phyloP scores from a whole-genome alignment of 1,284 basidiomycete genomes.

The Ceratobasidium sp. region DNA sequence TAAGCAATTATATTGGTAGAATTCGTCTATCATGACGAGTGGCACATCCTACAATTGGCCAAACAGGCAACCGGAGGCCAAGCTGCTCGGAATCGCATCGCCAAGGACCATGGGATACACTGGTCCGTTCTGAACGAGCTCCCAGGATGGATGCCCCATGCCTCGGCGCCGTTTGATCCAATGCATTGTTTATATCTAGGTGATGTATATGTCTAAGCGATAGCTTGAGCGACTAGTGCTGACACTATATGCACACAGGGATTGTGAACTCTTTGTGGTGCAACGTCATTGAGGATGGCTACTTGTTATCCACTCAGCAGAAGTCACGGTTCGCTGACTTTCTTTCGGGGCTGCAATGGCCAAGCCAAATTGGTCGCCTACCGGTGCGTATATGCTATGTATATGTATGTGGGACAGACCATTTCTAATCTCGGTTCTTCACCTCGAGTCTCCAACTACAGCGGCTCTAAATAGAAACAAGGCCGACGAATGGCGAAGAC shows the following conservation, averaged over 20 bases:
- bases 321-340: conserved; percentile 51
- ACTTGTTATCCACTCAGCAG: conserved; percentile 18
- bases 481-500: background rate
- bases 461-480: background rate
- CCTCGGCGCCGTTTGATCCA: conserved; percentile 57
- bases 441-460: background rate
- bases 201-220: conserved; percentile 34
- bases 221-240: background rate
- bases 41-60: background rate
- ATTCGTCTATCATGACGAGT: conserved; percentile 3
- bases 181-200: conserved; percentile 59
- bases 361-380: conserved; percentile 53
- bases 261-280: conserved; percentile 1
- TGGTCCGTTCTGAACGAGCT: conserved; percentile 59
- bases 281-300: conserved; percentile 4
- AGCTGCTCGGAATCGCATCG: background rate
- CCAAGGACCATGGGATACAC: conserved; percentile 49
- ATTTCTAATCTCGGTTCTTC: background rate
- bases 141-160: conserved; percentile 60
- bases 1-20: background rate
- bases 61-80: background rate
- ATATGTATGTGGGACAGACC: background rate
- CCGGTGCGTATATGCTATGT: background rate
- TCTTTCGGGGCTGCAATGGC: conserved; percentile 56
- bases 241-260: background rate